A percentile compares a stretch with the other conserved stretches of the same genome.
phyloP scores from a whole-genome alignment of 345 rosid species.

The thale cress (Arabidopsis thaliana) region DNA sequence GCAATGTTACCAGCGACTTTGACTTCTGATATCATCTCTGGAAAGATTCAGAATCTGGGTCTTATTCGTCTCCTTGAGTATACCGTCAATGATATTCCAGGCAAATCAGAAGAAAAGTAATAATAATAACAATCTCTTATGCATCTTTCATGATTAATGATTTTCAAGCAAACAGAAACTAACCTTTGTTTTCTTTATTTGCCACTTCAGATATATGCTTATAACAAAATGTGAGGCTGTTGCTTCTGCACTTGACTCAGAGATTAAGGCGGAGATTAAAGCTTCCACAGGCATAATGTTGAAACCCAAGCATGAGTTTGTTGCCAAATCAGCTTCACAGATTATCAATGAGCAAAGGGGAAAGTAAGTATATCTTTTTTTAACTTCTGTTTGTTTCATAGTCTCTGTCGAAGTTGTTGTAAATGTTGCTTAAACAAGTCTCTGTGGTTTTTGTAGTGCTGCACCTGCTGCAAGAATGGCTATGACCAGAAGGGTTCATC shows the following conservation, averaged over 20 bases:
- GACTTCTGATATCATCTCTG: conserved; percentile 63
- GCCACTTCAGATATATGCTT: conserved; percentile 61
- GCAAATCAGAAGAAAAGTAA: conserved; percentile 81
- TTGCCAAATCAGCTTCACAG: conserved; percentile 84
- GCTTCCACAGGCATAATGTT: conserved; percentile 41
- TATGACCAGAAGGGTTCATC: conserved; percentile 92
- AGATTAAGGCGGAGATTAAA: conserved; percentile 38
- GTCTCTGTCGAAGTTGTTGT: conserved; percentile 58
- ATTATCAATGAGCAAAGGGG: conserved; percentile 72
- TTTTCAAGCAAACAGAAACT: background rate
- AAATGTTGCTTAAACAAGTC: conserved; percentile 43
- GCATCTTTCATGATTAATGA: background rate
- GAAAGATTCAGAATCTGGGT: conserved; percentile 78
- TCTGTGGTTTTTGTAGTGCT: conserved; percentile 54
- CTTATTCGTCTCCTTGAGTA: conserved; percentile 74
- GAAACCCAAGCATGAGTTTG: conserved; percentile 74
- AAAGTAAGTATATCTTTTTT: conserved; percentile 68
- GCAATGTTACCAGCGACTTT: conserved; percentile 67
- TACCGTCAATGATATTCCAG: conserved; percentile 81
- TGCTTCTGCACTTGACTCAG: conserved; percentile 70
- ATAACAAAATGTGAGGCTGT: conserved; percentile 80
- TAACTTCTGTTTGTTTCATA: conserved; percentile 55
- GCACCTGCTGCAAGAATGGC: conserved; percentile 87
- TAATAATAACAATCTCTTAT: background rate
- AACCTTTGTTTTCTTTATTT: background rate